A percentile compares a stretch with the other conserved stretches of the same genome.
These are phyloP conservation scores for Pilatotrama ljubarskyi DNA, from an alignment of 768 basidiomycete genomes.

Conservation along the genomic window DNA sequence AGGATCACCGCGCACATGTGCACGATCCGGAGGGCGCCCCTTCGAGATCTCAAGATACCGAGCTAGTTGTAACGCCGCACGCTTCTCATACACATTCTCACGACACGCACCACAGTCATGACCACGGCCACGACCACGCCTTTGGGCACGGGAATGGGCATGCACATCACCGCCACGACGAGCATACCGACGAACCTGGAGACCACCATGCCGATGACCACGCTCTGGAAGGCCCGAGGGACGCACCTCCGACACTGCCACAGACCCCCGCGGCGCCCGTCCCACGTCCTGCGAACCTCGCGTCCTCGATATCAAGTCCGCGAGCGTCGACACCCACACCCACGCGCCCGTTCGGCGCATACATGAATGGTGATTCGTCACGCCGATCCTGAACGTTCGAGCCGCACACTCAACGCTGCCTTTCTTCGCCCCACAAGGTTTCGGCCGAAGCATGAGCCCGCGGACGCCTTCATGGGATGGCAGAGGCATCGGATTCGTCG, in stretches of 20 bases:
- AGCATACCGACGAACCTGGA: conserved; percentile 1
- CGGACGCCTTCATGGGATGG: conserved; percentile 29
- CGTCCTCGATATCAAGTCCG: conserved; percentile 13
- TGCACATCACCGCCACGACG: conserved; percentile 17
- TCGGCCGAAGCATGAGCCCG: conserved; percentile 26
- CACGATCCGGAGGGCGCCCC: conserved; percentile 11
- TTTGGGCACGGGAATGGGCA: conserved; percentile 17
- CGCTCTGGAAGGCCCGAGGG: neutral
- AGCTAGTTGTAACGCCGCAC: conserved; percentile 11
- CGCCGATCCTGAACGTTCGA: conserved; percentile 35
- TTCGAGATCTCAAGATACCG: neutral
- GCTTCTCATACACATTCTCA: conserved; percentile 13
- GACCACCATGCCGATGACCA: neutral
- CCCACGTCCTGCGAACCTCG: conserved; percentile 1
- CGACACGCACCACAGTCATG: conserved; percentile 10
- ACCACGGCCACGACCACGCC: conserved; percentile 12
- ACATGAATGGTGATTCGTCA: conserved; percentile 52
- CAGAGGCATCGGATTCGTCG: conserved; percentile 17
- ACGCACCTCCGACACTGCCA: neutral
- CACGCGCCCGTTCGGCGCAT: conserved; percentile 35
- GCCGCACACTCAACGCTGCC: conserved; percentile 19
- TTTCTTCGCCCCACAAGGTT: conserved; percentile 22
- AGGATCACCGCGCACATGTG: neutral
- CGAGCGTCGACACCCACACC: conserved; percentile 35
- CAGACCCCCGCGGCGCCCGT: conserved; percentile 8